phyloP scores from a whole-genome alignment of 2,329 filamentous ascomycete genomes.

The Ambrosiella cleistominuta region DNA sequence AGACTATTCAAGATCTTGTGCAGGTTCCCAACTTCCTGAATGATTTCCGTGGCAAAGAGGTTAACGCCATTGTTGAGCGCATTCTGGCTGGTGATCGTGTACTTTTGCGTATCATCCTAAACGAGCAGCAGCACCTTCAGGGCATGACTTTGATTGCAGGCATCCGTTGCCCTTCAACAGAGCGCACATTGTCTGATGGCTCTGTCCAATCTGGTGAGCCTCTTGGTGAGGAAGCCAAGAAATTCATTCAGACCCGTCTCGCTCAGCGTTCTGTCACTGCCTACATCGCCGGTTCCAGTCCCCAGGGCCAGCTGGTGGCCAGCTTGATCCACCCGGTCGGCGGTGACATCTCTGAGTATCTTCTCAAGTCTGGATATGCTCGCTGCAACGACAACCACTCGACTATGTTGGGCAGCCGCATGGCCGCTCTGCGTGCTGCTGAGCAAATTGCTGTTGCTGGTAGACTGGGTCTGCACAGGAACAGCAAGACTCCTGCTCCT shows the following conservation, averaged over 20 bases:
- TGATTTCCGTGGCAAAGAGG: constrained; percentile 65
- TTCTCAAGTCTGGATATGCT: constrained; percentile 77
- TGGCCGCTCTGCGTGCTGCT: constrained; percentile 68
- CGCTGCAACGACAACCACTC: constrained; percentile 93
- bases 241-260: constrained; percentile 71
- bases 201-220: constrained; percentile 74
- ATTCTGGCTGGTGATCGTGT: constrained; percentile 83
- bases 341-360: constrained; percentile 68
- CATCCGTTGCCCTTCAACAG: constrained; percentile 75
- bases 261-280: constrained; percentile 74
- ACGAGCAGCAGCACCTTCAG: constrained; percentile 71
- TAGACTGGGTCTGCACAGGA: constrained; percentile 64
- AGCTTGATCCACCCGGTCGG: constrained; percentile 74
- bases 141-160: constrained; percentile 80
- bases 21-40: constrained; percentile 58
- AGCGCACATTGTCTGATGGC: constrained; percentile 62
- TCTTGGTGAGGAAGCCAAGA: constrained; percentile 71
- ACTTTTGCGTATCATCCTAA: constrained; percentile 63
- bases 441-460: constrained; percentile 70
- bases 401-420: constrained; percentile 72
- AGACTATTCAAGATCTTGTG: constrained; percentile 65
- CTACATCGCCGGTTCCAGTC: constrained; percentile 68
- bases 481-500: constrained; percentile 31
- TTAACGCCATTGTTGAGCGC: constrained; percentile 78
- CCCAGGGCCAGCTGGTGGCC: constrained; percentile 82